Evolutionary conservation across 257 asterid species (phyloP).

Genomic region (Nicotiana otophora): DNA sequence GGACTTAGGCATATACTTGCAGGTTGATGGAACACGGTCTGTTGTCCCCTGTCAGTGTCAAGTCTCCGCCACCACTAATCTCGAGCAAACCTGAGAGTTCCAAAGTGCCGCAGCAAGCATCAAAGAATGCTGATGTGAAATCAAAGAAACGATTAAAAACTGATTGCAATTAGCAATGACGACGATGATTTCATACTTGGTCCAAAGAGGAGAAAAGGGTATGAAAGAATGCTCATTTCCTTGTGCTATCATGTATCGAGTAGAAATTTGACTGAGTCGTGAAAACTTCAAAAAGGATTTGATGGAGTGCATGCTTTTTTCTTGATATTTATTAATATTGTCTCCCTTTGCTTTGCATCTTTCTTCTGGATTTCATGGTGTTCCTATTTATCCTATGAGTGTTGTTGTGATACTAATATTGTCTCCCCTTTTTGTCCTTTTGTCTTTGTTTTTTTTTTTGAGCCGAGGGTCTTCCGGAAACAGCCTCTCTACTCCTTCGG

Average conservation of each 20-base stretch:
- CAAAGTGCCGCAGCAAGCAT: conserved; percentile 31
- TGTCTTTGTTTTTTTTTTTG: too few relatives aligned
- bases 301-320: background rate
- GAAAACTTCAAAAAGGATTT: background rate
- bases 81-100: conserved; percentile 34
- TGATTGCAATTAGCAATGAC: conserved; percentile 56
- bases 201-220: conserved; percentile 60
- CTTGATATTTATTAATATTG: too few relatives aligned
- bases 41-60: conserved; percentile 42
- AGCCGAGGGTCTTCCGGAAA: too few relatives aligned
- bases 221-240: conserved; percentile 11
- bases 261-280: background rate
- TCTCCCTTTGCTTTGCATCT: too few relatives aligned
- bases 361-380: too few relatives aligned
- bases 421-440: too few relatives aligned
- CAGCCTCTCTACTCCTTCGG: too few relatives aligned
- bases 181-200: conserved; percentile 64
- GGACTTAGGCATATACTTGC: background rate
- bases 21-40: conserved; percentile 91
- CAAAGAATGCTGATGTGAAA: conserved; percentile 54
- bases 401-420: too few relatives aligned
- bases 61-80: conserved; percentile 38
- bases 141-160: conserved; percentile 40
- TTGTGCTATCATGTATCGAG: background rate
- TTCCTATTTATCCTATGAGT: too few relatives aligned